Conservation (phyloP, 441 rosid genomes). For the Euphorbia celastroides region DNA sequence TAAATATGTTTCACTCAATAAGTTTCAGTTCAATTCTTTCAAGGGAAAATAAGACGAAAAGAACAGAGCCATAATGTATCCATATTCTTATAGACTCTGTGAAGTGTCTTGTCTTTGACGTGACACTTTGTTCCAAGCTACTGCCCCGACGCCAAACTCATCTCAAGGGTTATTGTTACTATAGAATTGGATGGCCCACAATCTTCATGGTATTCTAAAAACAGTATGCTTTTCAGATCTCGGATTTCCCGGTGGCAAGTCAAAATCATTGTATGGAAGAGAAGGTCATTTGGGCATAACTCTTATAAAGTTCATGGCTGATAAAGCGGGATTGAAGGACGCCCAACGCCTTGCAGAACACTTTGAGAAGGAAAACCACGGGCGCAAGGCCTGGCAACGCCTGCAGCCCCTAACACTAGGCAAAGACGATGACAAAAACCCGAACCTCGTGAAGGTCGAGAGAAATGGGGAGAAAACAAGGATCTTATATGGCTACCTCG, state of each 20-base stretch:
- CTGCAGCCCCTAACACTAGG: slow-evolving; percentile 50
- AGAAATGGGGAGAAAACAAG: slow-evolving; percentile 71
- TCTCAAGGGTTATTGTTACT: background rate
- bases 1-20: too few relatives aligned
- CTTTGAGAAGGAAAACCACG: slow-evolving; percentile 76
- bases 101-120: background rate
- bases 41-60: too few relatives aligned
- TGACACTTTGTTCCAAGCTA: slow-evolving; percentile 2
- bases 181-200: background rate
- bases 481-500: slow-evolving; percentile 85
- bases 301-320: slow-evolving; percentile 60
- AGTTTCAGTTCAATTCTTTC: too few relatives aligned
- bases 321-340: slow-evolving; percentile 66
- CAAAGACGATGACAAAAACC: slow-evolving; percentile 75
- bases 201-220: slow-evolving; percentile 8
- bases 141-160: background rate
- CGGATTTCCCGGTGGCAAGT: slow-evolving; percentile 73
- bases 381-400: slow-evolving; percentile 73
- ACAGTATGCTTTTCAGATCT: slow-evolving; percentile 60
- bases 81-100: background rate
- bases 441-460: slow-evolving; percentile 63
- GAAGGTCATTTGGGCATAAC: slow-evolving; percentile 93
- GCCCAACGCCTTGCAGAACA: slow-evolving; percentile 66
- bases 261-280: slow-evolving; percentile 82
- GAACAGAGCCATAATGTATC: too few relatives aligned